These are phyloP conservation scores for Graphium sp. DNA, from an alignment of 2,329 filamentous ascomycete species.

Conservation along the genomic window DNA sequence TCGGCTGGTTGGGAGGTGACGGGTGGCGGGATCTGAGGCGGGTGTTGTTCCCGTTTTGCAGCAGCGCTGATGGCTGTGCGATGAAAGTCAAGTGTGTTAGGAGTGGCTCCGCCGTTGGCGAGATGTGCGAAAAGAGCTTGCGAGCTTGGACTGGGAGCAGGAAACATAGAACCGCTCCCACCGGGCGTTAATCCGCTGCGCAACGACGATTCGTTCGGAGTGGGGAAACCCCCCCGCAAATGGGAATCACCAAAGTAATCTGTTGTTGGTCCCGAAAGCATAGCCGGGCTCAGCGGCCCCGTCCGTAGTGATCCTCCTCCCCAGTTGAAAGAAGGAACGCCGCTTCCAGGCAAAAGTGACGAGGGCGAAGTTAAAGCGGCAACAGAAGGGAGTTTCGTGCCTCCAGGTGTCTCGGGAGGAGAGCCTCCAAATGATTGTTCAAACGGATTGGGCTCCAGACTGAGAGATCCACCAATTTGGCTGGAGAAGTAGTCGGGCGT, in stretches of 20 bases:
- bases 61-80: conserved; percentile 76
- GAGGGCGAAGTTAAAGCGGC: conserved; percentile 84
- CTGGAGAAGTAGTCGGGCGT: conserved; percentile 55
- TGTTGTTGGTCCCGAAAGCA: conserved; percentile 73
- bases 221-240: conserved; percentile 75
- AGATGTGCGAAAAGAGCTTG: conserved; percentile 68
- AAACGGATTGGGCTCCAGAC: conserved; percentile 86
- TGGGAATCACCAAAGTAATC: conserved; percentile 81
- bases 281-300: conserved; percentile 87
- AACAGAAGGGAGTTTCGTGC: conserved; percentile 71
- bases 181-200: conserved; percentile 86
- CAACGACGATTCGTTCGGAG: conserved; percentile 89
- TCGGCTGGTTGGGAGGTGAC: conserved; percentile 42
- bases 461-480: conserved; percentile 37
- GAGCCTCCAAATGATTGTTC: conserved; percentile 74
- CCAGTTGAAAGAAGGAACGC: conserved; percentile 64
- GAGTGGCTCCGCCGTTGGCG: conserved; percentile 69
- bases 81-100: conserved; percentile 85
- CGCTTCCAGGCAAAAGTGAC: conserved; percentile 57
- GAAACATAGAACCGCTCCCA: conserved; percentile 94
- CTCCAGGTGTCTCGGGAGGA: conserved; percentile 64
- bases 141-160: conserved; percentile 73
- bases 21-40: too few relatives aligned
- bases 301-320: conserved; percentile 69
- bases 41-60: conserved; percentile 32